Conservation (phyloP, 768 basidiomycete species). For the Rhodotorula taiwanensis region DNA sequence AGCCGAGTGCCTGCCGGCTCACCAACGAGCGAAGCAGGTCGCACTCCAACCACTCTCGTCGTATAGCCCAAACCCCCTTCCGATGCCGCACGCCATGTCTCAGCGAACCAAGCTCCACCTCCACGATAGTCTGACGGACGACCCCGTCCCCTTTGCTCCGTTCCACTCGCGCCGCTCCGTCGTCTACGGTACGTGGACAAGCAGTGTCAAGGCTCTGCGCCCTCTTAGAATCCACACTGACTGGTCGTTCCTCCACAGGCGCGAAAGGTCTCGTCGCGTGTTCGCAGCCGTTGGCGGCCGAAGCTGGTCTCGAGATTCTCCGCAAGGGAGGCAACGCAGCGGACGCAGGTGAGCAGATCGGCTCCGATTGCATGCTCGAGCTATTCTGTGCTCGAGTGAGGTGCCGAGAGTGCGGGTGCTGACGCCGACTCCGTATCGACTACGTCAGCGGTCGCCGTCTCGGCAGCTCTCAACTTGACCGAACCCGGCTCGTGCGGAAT, state of each 20-base stretch:
- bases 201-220: too few relatives aligned
- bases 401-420: constrained; percentile 53
- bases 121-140: constrained; percentile 5
- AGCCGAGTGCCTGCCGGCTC: too few relatives aligned
- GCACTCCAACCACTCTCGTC: too few relatives aligned
- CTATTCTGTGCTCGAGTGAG: too few relatives aligned
- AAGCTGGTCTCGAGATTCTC: constrained; percentile 85
- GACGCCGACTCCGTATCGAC: too few relatives aligned
- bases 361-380: not conserved
- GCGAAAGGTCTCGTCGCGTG: constrained; percentile 80
- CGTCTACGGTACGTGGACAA: constrained; percentile 61
- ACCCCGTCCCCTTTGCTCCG: constrained; percentile 51
- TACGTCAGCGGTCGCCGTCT: constrained; percentile 72
- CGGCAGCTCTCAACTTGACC: constrained; percentile 85
- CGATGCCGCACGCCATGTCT: too few relatives aligned
- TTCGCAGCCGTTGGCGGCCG: constrained; percentile 83
- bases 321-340: constrained; percentile 89
- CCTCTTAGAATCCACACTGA: too few relatives aligned
- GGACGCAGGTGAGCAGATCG: constrained; percentile 48
- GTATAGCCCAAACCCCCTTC: too few relatives aligned
- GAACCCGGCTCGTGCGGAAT: constrained; percentile 80
- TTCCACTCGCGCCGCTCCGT: constrained; percentile 81
- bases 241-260: constrained; percentile 1
- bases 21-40: too few relatives aligned
- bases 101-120: constrained; percentile 15